Evolutionary conservation across 1,284 basidiomycete species (phyloP), one percentile per base, ranked within the genome.

Genomic region (Salmacisia buchloeana): DNA sequence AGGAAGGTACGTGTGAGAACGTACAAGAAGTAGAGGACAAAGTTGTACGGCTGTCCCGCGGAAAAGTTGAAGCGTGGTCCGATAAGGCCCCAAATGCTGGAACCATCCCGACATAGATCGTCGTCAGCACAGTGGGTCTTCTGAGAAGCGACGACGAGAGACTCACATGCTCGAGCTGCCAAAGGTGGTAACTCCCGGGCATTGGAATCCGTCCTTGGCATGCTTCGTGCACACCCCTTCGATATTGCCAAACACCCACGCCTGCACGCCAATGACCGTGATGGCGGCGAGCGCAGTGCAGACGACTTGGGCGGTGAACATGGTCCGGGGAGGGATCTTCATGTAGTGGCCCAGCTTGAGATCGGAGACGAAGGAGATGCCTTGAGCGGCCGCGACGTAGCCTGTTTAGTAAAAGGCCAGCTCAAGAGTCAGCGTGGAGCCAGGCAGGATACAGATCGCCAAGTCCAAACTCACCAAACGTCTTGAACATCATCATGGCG

Each of bases 221-320:
- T 82, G 72, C 0, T 82, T 77, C 1, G 80, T 63, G 68, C 91
- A 94, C 52, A 92, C 83, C 69, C 87, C 89, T 27, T 84, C 82
- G 67, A 93, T 84, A 79, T 88, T 87, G 57, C 81, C 81, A 69
- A 92, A 85, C 82, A 89, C 85, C 87, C 87, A 91, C 0, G 85
- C 83, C 75, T 91, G 92, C 36, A 92, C 87, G 10, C 87, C 91
- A 56, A 92, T 85, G 79, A 94, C 92, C 3, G 92, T 83, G 71
- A 94, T 86, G 3, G 87, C 86, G 0, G 89, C 86, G 21, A 91
- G 65, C 15, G 85, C 70, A 0, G 89, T 90, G 34, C 33, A 27
- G 23, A 58, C 34, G 13, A 64, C 38, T 29, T 67, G 66, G 1
- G 54, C 39, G 25, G 18, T 49, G 39, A 67, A 59, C 34, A 64